phyloP scores from a whole-genome alignment of 495 filamentous ascomycete genomes.

The Echria macrotheca region DNA sequence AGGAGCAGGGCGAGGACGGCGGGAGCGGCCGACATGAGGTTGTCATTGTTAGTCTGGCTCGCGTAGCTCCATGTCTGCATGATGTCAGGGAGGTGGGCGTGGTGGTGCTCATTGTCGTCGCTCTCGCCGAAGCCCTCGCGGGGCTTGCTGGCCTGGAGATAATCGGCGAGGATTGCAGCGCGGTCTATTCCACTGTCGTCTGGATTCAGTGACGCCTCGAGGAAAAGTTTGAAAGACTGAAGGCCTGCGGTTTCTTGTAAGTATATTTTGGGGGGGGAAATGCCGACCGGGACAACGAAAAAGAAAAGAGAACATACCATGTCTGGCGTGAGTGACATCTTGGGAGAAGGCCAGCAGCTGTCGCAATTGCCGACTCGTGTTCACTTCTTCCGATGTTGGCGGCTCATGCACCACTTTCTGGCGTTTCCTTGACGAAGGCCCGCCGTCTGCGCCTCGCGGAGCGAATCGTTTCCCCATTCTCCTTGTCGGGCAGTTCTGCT shows the following conservation, averaged over 20 bases:
- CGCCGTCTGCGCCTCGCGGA: constrained; percentile 25
- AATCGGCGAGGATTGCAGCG: constrained; percentile 61
- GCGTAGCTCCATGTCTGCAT: constrained; percentile 77
- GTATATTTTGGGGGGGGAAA: not conserved
- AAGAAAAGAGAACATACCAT: constrained; percentile 46
- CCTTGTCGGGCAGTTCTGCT: not conserved
- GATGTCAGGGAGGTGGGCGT: constrained; percentile 63
- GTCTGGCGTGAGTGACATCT: constrained; percentile 53
- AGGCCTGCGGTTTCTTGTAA: constrained; percentile 48
- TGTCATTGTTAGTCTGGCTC: constrained; percentile 64
- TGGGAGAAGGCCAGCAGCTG: constrained; percentile 63
- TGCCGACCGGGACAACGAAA: not conserved
- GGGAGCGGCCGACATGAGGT: constrained; percentile 65
- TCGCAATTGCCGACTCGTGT: constrained; percentile 54
- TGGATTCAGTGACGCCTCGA: constrained; percentile 53
- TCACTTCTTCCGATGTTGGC: constrained; percentile 50
- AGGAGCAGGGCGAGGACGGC: constrained; percentile 73
- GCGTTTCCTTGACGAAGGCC: constrained; percentile 23
- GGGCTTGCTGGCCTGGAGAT: constrained; percentile 62
- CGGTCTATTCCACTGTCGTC: constrained; percentile 31
- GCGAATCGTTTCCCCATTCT: constrained; percentile 40
- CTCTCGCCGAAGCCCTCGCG: constrained; percentile 41
- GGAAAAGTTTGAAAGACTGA: constrained; percentile 68
- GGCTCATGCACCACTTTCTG: constrained; percentile 39
- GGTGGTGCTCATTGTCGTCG: constrained; percentile 48